phyloP scores from a whole-genome alignment of 768 basidiomycete genomes.

The Trametes sanguinea region DNA sequence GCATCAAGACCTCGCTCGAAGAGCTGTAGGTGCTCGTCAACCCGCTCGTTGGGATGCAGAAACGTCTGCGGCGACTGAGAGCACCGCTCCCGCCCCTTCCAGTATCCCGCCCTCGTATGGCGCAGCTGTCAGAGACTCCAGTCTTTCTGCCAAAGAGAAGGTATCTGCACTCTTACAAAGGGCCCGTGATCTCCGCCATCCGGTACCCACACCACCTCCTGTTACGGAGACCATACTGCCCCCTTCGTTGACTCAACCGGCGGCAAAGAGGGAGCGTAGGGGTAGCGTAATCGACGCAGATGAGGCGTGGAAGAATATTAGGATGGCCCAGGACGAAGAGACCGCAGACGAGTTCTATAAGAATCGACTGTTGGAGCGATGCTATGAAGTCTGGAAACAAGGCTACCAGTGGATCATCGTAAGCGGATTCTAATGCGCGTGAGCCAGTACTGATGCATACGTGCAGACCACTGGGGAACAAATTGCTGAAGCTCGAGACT shows the following conservation, averaged over 20 bases:
- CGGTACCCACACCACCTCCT: conserved; percentile 3
- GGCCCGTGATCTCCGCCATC: background rate
- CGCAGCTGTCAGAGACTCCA: conserved; percentile 38
- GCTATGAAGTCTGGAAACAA: conserved; percentile 75
- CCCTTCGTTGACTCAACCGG: background rate
- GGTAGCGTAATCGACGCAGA: conserved; percentile 63
- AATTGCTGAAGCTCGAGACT: conserved; percentile 67
- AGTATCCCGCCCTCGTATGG: conserved; percentile 54
- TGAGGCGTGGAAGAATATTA: conserved; percentile 78
- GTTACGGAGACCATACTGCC: background rate
- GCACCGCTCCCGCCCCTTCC: conserved; percentile 35
- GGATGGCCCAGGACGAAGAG: conserved; percentile 67
- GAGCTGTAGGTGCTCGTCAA: conserved; percentile 5
- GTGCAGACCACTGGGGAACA: conserved; percentile 70
- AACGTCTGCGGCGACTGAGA: conserved; percentile 40
- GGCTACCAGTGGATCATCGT: conserved; percentile 75
- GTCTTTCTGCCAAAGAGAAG: conserved; percentile 14
- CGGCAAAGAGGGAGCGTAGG: conserved; percentile 40
- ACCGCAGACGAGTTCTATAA: conserved; percentile 70
- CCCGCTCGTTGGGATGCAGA: conserved; percentile 37
- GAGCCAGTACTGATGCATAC: conserved; percentile 12
- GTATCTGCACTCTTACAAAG: conserved; percentile 12
- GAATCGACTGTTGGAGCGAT: conserved; percentile 64
- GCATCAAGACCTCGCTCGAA: conserved; percentile 18
- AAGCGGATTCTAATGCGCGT: conserved; percentile 35